Conservation (phyloP, 2,329 filamentous ascomycete species). For the Alternaria conjuncta region DNA sequence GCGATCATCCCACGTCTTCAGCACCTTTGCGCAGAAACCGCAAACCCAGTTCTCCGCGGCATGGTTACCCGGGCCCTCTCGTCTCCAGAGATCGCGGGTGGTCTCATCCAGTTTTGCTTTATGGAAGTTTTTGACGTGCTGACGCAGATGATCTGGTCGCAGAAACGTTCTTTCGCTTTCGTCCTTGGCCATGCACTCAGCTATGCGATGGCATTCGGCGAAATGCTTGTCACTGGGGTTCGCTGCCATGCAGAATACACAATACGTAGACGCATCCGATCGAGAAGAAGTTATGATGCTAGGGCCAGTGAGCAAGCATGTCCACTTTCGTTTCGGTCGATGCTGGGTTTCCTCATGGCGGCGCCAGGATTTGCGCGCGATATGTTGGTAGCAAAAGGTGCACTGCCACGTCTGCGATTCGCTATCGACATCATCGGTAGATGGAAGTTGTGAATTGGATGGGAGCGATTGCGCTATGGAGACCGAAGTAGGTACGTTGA, state of each 20-base stretch:
- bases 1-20: slow-evolving; percentile 37
- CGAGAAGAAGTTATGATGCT: slow-evolving; percentile 19
- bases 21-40: slow-evolving; percentile 37
- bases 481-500: slow-evolving; percentile 14
- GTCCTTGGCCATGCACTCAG: slow-evolving; percentile 37
- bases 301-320: slow-evolving; percentile 39
- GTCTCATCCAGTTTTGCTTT: slow-evolving; percentile 28
- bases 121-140: slow-evolving; percentile 45
- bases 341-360: slow-evolving; percentile 49
- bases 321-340: slow-evolving; percentile 42
- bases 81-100: slow-evolving; percentile 39
- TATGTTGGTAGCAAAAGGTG: slow-evolving; percentile 38
- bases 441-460: slow-evolving; percentile 3
- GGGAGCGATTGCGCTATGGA: slow-evolving; percentile 15
- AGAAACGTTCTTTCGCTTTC: slow-evolving; percentile 40
- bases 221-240: slow-evolving; percentile 42
- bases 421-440: neutral
- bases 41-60: slow-evolving; percentile 34
- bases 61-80: slow-evolving; percentile 15
- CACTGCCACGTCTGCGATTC: slow-evolving; percentile 42
- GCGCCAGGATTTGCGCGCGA: slow-evolving; percentile 46
- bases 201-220: slow-evolving; percentile 33
- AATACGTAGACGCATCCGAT: slow-evolving; percentile 15
- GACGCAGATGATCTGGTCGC: slow-evolving; percentile 42
- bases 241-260: slow-evolving; percentile 38